Percentiles rank a stretch among this genome's conserved stretches.
Evolutionary conservation across 768 basidiomycete species (phyloP).

Genomic region (Panellus pusillus): DNA sequence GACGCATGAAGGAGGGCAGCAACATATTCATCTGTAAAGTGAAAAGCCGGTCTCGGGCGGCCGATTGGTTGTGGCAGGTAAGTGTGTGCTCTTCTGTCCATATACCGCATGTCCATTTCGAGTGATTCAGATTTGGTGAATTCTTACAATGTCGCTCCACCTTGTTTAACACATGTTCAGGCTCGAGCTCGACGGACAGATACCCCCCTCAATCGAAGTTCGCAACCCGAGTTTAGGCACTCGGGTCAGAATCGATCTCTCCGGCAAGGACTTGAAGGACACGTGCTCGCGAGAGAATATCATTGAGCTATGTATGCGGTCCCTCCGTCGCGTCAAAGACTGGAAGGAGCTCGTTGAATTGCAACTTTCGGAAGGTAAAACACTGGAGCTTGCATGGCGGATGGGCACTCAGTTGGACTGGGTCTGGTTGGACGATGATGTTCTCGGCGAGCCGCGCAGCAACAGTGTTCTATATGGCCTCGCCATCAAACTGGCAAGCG

Average conservation of each 20-base stretch:
- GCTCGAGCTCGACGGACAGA: slow-evolving; percentile 67
- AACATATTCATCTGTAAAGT: slow-evolving; percentile 87
- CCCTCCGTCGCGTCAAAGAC: slow-evolving; percentile 54
- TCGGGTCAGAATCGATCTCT: slow-evolving; percentile 69
- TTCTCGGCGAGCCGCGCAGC: slow-evolving; percentile 56
- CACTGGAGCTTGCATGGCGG: slow-evolving; percentile 79
- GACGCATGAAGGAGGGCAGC: slow-evolving; percentile 60
- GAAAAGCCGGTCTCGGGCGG: slow-evolving; percentile 73
- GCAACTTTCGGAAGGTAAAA: slow-evolving; percentile 52
- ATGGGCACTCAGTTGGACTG: slow-evolving; percentile 76
- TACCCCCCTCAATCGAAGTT: slow-evolving; percentile 72
- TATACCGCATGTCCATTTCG: background rate
- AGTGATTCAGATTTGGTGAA: slow-evolving; percentile 18
- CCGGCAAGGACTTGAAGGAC: slow-evolving; percentile 47
- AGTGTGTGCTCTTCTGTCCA: slow-evolving; percentile 42
- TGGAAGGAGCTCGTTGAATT: slow-evolving; percentile 63
- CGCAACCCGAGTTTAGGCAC: slow-evolving; percentile 66
- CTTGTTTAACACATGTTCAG: slow-evolving; percentile 34
- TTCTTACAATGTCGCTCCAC: background rate
- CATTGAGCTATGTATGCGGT: slow-evolving; percentile 58
- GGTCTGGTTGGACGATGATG: slow-evolving; percentile 74
- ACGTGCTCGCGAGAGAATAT: slow-evolving; percentile 64
- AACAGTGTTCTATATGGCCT: slow-evolving; percentile 81
- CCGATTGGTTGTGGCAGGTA: slow-evolving; percentile 89
- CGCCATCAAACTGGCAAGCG: slow-evolving; percentile 63